These are phyloP conservation scores for Limtongozyma cylindracea DNA, from an alignment of 805 yeast species.

Conservation along the genomic window DNA sequence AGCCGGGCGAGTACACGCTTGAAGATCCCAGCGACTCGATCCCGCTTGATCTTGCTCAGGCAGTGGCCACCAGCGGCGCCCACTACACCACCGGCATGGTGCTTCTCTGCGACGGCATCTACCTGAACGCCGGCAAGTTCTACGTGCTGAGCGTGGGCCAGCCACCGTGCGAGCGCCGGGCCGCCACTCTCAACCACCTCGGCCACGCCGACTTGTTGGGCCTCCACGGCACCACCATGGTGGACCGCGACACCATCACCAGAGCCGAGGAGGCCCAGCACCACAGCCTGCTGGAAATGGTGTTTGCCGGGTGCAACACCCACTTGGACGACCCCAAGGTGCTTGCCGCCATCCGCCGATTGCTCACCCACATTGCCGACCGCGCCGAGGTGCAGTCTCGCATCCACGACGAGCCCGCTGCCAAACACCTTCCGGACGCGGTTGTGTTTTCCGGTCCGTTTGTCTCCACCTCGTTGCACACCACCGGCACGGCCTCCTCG, in stretches of 20 bases:
- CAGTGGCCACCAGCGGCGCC: slow-evolving; percentile 34
- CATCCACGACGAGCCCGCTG: too few relatives aligned
- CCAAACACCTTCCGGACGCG: slow-evolving; percentile 10
- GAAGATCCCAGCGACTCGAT: slow-evolving; percentile 68
- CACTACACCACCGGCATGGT: slow-evolving; percentile 57
- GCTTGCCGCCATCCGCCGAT: slow-evolving; percentile 38
- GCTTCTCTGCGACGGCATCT: slow-evolving; percentile 66
- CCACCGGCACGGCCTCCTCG: slow-evolving; percentile 19
- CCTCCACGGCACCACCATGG: slow-evolving; percentile 15
- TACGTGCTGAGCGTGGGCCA: slow-evolving; percentile 58
- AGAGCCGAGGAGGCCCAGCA: slow-evolving; percentile 31
- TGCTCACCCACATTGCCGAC: slow-evolving; percentile 33
- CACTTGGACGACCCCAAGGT: slow-evolving; percentile 32
- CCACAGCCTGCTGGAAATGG: slow-evolving; percentile 29
- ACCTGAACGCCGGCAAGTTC: slow-evolving; percentile 44
- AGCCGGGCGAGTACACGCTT: slow-evolving; percentile 43
- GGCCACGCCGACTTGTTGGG: slow-evolving; percentile 57
- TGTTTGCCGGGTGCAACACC: slow-evolving; percentile 56
- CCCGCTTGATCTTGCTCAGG: slow-evolving; percentile 35
- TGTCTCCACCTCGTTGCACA: slow-evolving; percentile 32
- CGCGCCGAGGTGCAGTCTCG: slow-evolving; percentile 17
- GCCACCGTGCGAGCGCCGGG: slow-evolving; percentile 71
- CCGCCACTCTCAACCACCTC: slow-evolving; percentile 34
- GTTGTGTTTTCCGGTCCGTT: slow-evolving; percentile 75
- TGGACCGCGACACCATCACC: slow-evolving; percentile 32